Conservation (phyloP, 805 yeast genomes). For the Candida coquimbonensis region DNA sequence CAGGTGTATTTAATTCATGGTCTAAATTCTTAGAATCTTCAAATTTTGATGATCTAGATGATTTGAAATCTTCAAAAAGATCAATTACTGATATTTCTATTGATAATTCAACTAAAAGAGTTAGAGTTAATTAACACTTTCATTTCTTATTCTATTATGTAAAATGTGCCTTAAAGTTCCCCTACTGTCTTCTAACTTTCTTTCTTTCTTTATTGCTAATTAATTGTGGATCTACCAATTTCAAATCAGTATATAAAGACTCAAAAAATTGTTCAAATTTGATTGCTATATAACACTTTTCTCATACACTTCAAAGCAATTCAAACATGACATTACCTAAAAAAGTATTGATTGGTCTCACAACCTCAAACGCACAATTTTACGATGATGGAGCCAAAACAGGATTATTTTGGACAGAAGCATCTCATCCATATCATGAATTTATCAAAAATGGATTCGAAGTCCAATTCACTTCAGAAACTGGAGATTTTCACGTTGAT, state of each 20-base stretch:
- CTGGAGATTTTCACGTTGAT: slow-evolving; percentile 51
- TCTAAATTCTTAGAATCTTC: neutral
- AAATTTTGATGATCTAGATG: neutral
- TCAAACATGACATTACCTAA: slow-evolving; percentile 15
- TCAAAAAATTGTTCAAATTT: neutral
- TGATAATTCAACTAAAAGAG: neutral
- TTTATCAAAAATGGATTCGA: slow-evolving; percentile 43
- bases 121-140: neutral
- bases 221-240: too few species aligned
- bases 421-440: slow-evolving; percentile 48
- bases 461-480: slow-evolving; percentile 52
- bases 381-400: slow-evolving; percentile 53
- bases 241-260: neutral
- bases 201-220: too few species aligned
- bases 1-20: slow-evolving; percentile 1
- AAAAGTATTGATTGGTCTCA: slow-evolving; percentile 37
- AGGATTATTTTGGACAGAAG: slow-evolving; percentile 56
- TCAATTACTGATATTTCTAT: neutral
- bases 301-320: neutral
- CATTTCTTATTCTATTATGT: too few species aligned
- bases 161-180: too few species aligned
- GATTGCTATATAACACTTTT: neutral
- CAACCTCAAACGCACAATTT: slow-evolving; percentile 38
- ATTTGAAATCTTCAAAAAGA: neutral
- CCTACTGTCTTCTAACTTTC: too few species aligned